Evolutionary conservation across 2,329 filamentous ascomycete species (phyloP).

Genomic region (Trichoderma lentiforme): DNA sequence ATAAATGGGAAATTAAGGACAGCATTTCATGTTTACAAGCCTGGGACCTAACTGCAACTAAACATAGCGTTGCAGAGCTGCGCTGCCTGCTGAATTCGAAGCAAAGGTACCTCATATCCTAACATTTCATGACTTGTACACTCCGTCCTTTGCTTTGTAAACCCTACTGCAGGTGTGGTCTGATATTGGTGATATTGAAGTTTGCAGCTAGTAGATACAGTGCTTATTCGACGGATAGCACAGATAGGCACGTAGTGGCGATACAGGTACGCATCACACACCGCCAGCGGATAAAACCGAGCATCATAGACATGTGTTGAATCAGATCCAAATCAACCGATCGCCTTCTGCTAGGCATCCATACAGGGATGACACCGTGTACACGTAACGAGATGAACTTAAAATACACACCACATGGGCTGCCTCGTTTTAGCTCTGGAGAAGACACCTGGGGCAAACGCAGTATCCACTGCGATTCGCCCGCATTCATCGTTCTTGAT

Average conservation of each 20-base stretch:
- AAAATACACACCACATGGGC: not conserved
- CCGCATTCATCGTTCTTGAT: not conserved
- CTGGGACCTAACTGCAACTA: not conserved
- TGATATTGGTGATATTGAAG: not conserved
- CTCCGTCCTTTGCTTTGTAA: not conserved
- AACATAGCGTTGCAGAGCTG: not conserved
- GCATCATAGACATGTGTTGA: not conserved
- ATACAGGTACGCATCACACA: not conserved
- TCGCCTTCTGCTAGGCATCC: not conserved
- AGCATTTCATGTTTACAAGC: not conserved
- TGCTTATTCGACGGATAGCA: not conserved
- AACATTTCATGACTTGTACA: not conserved
- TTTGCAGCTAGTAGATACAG: not conserved
- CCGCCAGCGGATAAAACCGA: not conserved
- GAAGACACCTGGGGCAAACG: not conserved
- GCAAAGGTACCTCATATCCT: not conserved
- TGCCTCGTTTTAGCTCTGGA: not conserved
- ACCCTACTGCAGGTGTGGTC: not conserved
- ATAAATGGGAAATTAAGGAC: not conserved
- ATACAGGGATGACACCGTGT: not conserved
- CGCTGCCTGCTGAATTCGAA: not conserved
- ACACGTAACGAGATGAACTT: not conserved
- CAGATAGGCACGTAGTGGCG: not conserved
- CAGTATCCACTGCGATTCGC: slow-evolving; percentile 2
- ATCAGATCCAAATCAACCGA: not conserved